These are phyloP conservation scores for Penicillium coprophilum DNA, from an alignment of 495 filamentous ascomycete genomes.

Conservation along the genomic window DNA sequence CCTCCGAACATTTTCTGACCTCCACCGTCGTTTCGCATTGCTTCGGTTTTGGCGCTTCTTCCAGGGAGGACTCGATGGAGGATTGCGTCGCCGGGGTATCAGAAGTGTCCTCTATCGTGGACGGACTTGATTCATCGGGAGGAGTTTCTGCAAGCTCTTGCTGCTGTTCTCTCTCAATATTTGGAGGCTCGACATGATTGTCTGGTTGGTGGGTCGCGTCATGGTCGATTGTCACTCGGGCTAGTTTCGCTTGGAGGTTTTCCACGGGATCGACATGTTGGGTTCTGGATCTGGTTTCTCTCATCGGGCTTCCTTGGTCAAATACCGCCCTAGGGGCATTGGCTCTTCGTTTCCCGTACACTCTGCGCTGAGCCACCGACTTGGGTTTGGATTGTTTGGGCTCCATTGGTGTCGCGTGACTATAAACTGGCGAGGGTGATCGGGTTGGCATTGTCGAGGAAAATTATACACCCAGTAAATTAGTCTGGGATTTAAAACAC, in stretches of 20 bases:
- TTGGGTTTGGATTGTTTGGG: slow-evolving; percentile 21
- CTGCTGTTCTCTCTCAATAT: not conserved
- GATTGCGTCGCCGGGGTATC: slow-evolving; percentile 8
- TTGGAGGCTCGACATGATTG: not conserved
- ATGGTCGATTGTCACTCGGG: slow-evolving; percentile 34
- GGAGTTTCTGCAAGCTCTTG: not conserved
- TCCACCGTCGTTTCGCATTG: slow-evolving; percentile 35
- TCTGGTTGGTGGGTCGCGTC: slow-evolving; percentile 4
- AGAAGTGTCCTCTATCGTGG: not conserved
- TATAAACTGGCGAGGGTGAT: slow-evolving; percentile 11
- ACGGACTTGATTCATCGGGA: not conserved
- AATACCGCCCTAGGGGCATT: slow-evolving; percentile 45
- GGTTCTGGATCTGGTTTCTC: slow-evolving; percentile 4
- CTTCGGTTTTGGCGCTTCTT: not conserved
- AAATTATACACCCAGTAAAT: not conserved
- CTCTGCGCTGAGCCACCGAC: slow-evolving; percentile 32
- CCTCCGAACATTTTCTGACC: slow-evolving; percentile 27
- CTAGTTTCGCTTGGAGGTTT: slow-evolving; percentile 35
- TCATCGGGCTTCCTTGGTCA: slow-evolving; percentile 39
- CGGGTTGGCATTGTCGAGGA: slow-evolving; percentile 9
- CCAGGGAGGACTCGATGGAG: slow-evolving; percentile 2
- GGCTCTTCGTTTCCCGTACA: slow-evolving; percentile 45
- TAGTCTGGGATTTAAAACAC: no score
- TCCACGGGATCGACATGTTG: slow-evolving; percentile 26
- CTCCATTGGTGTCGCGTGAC: slow-evolving; percentile 24